These are phyloP conservation scores for Rhododendron henanense DNA, from an alignment of 148 eudicot genomes.

Conservation along the genomic window DNA sequence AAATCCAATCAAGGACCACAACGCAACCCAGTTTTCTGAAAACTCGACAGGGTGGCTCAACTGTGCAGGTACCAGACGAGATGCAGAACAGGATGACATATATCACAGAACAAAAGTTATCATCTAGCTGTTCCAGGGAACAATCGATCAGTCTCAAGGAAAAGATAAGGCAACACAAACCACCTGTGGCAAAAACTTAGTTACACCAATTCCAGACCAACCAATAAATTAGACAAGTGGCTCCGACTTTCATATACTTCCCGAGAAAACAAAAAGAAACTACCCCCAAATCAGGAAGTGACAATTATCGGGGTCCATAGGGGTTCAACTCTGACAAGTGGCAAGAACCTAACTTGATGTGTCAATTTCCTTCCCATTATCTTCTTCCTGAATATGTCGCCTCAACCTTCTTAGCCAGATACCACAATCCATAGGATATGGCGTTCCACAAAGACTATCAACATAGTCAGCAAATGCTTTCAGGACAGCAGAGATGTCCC, in stretches of 20 bases:
- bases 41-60: neutral
- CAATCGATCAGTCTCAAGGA: constrained; percentile 1
- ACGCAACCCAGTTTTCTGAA: neutral
- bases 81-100: neutral
- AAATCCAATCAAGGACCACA: neutral
- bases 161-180: neutral
- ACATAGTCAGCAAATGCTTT: constrained; percentile 98
- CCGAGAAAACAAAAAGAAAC: constrained; percentile 1
- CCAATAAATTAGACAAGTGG: neutral
- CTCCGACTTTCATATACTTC: constrained; percentile 13
- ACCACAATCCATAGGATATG: constrained; percentile 75
- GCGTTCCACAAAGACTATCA: constrained; percentile 92
- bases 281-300: neutral
- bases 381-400: constrained; percentile 62
- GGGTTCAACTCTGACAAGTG: neutral
- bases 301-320: neutral
- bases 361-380: constrained; percentile 64
- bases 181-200: constrained; percentile 1
- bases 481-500: constrained; percentile 86
- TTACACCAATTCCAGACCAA: neutral
- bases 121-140: neutral
- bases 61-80: constrained; percentile 10
- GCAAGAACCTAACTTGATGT: constrained; percentile 34
- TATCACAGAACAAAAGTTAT: neutral
- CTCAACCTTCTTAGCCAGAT: constrained; percentile 82